phyloP scores from a whole-genome alignment of 169 alveolate species.

The Plasmodium gaboni region DNA sequence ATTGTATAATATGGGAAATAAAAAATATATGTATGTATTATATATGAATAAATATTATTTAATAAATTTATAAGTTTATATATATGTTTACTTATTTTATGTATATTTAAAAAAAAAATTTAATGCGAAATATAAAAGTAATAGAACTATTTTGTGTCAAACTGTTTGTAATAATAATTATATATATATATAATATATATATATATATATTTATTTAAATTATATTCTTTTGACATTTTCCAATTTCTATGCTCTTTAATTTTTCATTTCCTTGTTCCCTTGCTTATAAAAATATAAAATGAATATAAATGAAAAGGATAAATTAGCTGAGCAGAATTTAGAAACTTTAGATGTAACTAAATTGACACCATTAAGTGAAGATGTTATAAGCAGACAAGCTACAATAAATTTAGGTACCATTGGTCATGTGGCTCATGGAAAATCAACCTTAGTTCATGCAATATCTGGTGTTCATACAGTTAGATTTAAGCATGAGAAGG shows the following conservation, averaged over 20 bases:
- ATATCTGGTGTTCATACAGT: conserved; percentile 98
- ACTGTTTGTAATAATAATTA: no score
- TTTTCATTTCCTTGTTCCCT: neutral
- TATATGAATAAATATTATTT: no score
- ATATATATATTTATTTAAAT: neutral
- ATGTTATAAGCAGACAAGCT: conserved; percentile 99
- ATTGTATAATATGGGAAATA: no score
- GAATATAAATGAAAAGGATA: conserved; percentile 67
- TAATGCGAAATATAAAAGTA: no score
- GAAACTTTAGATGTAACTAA: conserved; percentile 89
- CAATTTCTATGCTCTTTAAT: neutral
- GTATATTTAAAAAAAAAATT: no score
- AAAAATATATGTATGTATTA: no score
- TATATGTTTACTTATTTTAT: no score
- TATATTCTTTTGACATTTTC: neutral
- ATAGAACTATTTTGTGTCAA: no score
- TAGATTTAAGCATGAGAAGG: conserved; percentile 95
- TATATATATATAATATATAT: neutral
- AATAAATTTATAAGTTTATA: no score
- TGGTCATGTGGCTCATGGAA: conserved; percentile 99
- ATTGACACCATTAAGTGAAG: conserved; percentile 98
- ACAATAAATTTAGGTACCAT: conserved; percentile 98
- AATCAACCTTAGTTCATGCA: conserved; percentile 98
- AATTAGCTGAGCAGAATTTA: conserved; percentile 85
- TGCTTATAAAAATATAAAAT: conserved; percentile 19